A percentile compares a stretch with the other conserved stretches of the same genome.
Conservation (phyloP, 2,329 filamentous ascomycete genomes). For the Pezicula neosporulosa region DNA sequence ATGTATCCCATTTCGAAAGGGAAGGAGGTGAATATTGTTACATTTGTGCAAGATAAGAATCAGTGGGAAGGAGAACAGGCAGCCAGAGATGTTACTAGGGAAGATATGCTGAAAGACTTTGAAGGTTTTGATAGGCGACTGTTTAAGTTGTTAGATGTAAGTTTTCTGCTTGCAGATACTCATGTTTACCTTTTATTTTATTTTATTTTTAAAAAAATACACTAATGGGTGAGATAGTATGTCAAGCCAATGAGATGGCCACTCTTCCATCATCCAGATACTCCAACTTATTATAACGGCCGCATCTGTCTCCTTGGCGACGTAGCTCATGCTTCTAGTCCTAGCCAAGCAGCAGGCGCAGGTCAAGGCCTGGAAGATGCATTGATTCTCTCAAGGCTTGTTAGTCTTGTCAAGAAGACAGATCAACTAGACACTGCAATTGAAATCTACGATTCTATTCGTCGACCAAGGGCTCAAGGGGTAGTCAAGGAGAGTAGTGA, state of each 20-base stretch:
- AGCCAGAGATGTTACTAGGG: constrained; percentile 36
- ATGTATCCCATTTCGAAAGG: constrained; percentile 57
- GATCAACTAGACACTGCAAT: constrained; percentile 39
- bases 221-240: constrained; percentile 2
- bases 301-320: constrained; percentile 51
- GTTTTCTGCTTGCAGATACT: neutral
- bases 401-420: constrained; percentile 33
- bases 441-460: constrained; percentile 41
- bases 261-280: constrained; percentile 26
- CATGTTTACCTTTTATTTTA: too few species aligned
- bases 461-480: constrained; percentile 27
- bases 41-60: constrained; percentile 39
- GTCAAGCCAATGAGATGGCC: constrained; percentile 15
- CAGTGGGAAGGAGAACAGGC: constrained; percentile 32
- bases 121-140: constrained; percentile 33
- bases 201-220: too few species aligned
- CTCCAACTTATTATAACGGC: constrained; percentile 33
- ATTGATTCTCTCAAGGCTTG: constrained; percentile 36
- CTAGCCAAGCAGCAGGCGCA: constrained; percentile 53
- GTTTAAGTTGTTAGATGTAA: constrained; percentile 10
- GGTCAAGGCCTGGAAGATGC: constrained; percentile 53
- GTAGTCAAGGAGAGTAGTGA: constrained; percentile 9
- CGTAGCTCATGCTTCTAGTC: constrained; percentile 57
- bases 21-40: constrained; percentile 52
- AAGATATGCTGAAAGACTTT: constrained; percentile 37